A percentile compares a stretch with the other conserved stretches of the same genome.
phyloP scores from a whole-genome alignment of 2,329 filamentous ascomycete species.

The Seiridium unicorne region DNA sequence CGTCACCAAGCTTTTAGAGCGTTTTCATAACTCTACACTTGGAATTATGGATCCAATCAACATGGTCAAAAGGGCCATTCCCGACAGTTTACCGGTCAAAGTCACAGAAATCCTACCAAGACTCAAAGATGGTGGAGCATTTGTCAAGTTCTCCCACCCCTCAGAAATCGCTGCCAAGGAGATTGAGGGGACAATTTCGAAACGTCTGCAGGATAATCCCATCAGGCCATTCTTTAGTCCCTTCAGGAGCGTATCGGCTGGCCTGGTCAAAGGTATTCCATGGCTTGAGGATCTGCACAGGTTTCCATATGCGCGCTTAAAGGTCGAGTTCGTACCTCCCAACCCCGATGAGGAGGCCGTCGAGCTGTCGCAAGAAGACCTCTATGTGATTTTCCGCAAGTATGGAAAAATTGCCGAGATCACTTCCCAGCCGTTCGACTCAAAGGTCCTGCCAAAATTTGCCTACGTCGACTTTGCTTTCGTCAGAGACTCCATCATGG shows the following conservation, averaged over 20 bases:
- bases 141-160: conserved; percentile 58
- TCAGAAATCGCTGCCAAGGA: conserved; percentile 43
- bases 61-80: conserved; percentile 61
- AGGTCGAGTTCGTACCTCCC: conserved; percentile 80
- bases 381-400: conserved; percentile 83
- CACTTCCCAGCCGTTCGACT: conserved; percentile 76
- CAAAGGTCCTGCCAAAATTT: conserved; percentile 78
- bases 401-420: conserved; percentile 94
- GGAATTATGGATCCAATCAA: conserved; percentile 51
- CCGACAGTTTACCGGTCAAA: conserved; percentile 59
- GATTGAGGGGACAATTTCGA: conserved; percentile 59
- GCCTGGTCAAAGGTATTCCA: conserved; percentile 77
- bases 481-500: conserved; percentile 77
- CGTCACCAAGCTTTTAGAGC: conserved; percentile 47
- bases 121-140: conserved; percentile 88
- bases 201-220: conserved; percentile 65
- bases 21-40: conserved; percentile 50
- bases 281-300: conserved; percentile 94
- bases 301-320: conserved; percentile 72
- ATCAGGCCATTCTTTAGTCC: conserved; percentile 91
- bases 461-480: conserved; percentile 76
- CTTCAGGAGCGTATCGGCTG: conserved; percentile 67
- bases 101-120: conserved; percentile 81
- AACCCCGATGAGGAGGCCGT: conserved; percentile 68
- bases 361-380: conserved; percentile 80